A percentile compares a stretch with the other conserved stretches of the same genome.
Evolutionary conservation across 495 filamentous ascomycete species (phyloP).

Genomic region (Xylaria castorea): DNA sequence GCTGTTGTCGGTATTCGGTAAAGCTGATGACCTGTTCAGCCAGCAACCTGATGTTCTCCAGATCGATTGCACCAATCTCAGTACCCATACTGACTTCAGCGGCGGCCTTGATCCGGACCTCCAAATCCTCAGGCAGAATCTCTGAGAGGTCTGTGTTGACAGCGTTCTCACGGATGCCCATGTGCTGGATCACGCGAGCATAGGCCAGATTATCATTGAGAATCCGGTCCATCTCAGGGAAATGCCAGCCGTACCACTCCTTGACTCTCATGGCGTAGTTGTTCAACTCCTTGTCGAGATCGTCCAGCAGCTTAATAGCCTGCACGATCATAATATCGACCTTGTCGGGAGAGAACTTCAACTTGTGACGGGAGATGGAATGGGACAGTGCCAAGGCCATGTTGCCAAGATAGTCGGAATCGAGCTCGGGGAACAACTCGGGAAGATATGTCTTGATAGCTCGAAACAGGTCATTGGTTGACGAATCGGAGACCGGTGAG

Average conservation of each 20-base stretch:
- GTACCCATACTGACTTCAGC: slow-evolving; percentile 98
- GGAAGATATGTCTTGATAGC: slow-evolving; percentile 90
- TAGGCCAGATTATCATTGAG: slow-evolving; percentile 98
- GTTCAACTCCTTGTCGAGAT: slow-evolving; percentile 98
- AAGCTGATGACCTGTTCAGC: slow-evolving; percentile 93
- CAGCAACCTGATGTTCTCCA: slow-evolving; percentile 86
- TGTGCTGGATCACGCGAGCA: slow-evolving; percentile 79
- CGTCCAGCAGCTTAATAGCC: slow-evolving; percentile 91
- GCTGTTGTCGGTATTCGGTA: slow-evolving; percentile 85
- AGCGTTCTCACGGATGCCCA: slow-evolving; percentile 85
- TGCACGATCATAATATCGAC: slow-evolving; percentile 99
- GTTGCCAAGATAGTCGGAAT: slow-evolving; percentile 82
- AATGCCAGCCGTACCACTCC: slow-evolving; percentile 99
- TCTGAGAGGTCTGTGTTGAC: slow-evolving; percentile 81
- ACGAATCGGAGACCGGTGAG: slow-evolving; percentile 83
- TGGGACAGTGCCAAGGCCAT: slow-evolving; percentile 97
- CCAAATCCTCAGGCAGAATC: slow-evolving; percentile 95
- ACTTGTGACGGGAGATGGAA: slow-evolving; percentile 95
- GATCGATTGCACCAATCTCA: slow-evolving; percentile 87
- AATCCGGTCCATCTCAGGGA: slow-evolving; percentile 95
- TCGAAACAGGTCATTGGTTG: slow-evolving; percentile 87
- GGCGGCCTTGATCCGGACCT: slow-evolving; percentile 86
- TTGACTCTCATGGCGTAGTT: slow-evolving; percentile 98
- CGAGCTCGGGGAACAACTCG: slow-evolving; percentile 88
- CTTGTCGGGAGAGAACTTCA: slow-evolving; percentile 99